These are phyloP conservation scores for Naganishia vaughanmartiniae DNA, from an alignment of 768 basidiomycete genomes.

Conservation along the genomic window DNA sequence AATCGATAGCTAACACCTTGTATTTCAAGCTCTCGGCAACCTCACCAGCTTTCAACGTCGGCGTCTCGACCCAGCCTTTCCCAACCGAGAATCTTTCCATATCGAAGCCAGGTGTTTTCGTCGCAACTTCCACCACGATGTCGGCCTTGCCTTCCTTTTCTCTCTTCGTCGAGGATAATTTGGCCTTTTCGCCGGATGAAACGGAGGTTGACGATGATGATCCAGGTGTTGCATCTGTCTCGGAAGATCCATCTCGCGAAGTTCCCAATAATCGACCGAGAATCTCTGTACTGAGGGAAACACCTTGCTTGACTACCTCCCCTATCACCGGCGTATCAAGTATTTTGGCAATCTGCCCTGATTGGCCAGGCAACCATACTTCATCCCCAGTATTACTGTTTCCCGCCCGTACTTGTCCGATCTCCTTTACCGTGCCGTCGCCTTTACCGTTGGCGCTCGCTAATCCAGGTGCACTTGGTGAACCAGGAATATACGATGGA, in stretches of 20 bases:
- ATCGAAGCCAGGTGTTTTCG: slow-evolving; percentile 14
- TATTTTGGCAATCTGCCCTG: not conserved
- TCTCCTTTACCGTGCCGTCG: slow-evolving; percentile 19
- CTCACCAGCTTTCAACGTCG: slow-evolving; percentile 53
- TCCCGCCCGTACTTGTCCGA: slow-evolving; percentile 23
- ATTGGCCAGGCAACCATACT: not conserved
- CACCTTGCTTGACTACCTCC: not conserved
- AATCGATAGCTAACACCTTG: slow-evolving; percentile 79
- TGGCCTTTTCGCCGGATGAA: not conserved
- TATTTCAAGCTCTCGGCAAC: slow-evolving; percentile 37
- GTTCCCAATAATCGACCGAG: slow-evolving; percentile 2
- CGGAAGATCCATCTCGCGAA: not conserved
- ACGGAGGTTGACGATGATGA: slow-evolving; percentile 2
- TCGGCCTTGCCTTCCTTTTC: slow-evolving; percentile 15
- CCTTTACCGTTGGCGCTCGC: not conserved
- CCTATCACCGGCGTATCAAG: not conserved
- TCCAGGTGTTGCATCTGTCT: not conserved
- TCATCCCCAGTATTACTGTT: slow-evolving; percentile 27
- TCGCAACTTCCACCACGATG: slow-evolving; percentile 37
- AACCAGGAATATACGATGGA: slow-evolving; percentile 72
- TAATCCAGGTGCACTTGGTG: slow-evolving; percentile 43
- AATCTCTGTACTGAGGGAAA: slow-evolving; percentile 16
- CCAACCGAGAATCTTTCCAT: not conserved
- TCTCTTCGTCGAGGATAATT: slow-evolving; percentile 9
- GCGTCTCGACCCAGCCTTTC: slow-evolving; percentile 79